Evolutionary conservation across 148 eudicot genomes (phyloP), one percentile per base, ranked within the genome.

Genomic region (Rhododendron kiyosumense): DNA sequence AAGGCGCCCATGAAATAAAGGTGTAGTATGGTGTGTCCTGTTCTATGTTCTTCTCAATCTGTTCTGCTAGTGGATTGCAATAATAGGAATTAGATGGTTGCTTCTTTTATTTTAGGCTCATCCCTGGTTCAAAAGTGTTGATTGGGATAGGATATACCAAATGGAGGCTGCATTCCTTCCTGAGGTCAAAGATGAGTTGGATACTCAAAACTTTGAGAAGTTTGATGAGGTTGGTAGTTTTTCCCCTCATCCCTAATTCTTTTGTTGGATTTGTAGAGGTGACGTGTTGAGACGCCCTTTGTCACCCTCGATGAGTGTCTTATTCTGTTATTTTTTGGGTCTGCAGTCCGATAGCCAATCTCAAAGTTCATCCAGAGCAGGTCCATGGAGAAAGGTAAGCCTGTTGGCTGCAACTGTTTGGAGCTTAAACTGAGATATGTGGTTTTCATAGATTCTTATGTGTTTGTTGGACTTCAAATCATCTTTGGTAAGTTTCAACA

Each of bases 351-450:
- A 95, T 30, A 78, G 85, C 86, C 90, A 88, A 79, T 57, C 83
- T 73, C 94, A 91, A 24, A 86, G 92, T 84, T 85, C 98, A 84
- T 90, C 98, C 87, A 97, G 89, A 89, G 76, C 94, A 54, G 98
- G 99, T 89, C 99, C 99, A 76, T 95, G 99, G 99, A 95, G 98
- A 95, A 97, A 95, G 98, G 99, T 93, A 89, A 87, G 81, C 57
- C 81, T 28, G 79, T 52, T 81, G 26, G 38, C 54, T 86, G 77
- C 78, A 54, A 48, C 20, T 61, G 46, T 69, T 20, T 54, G 41
- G 43, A 38, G 82, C 28, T 11, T 45, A 26, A 43, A 13, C 45
- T 81, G 9, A 81, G 52, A 57, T 82, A 30, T 3, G 48, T 71
- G 7, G 41, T 7, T 81, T 48, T 85, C 79, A 43, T 36, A 17